Evolutionary conservation across 23 red algal species (phyloP).

Genomic region (Gracilaria vermiculophylla): DNA sequence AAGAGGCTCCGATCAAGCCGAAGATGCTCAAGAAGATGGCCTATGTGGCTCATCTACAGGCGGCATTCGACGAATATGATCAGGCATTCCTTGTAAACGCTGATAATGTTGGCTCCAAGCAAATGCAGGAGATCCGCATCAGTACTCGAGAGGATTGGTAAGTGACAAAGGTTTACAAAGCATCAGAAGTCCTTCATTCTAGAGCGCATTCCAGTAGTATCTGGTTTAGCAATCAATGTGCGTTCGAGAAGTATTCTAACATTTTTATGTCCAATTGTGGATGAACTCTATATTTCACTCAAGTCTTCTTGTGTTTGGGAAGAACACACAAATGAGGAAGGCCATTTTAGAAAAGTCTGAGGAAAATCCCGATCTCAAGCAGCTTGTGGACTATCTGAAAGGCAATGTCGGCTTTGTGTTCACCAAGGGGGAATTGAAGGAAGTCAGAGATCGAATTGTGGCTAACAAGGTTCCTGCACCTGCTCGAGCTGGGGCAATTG

Average conservation of each 20-base stretch:
- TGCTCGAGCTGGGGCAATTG: slow-evolving; percentile 89
- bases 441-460: slow-evolving; percentile 75
- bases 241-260: neutral
- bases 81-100: slow-evolving; percentile 87
- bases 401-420: slow-evolving; percentile 98
- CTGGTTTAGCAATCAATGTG: neutral
- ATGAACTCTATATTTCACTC: neutral
- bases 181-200: neutral
- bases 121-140: slow-evolving; percentile 88
- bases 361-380: slow-evolving; percentile 81
- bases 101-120: slow-evolving; percentile 99
- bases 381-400: slow-evolving; percentile 60
- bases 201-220: neutral
- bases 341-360: slow-evolving; percentile 72
- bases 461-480: slow-evolving; percentile 97
- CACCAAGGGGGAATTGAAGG: slow-evolving; percentile 86
- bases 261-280: neutral
- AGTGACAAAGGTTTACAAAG: neutral
- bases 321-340: slow-evolving; percentile 97
- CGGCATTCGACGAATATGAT: slow-evolving; percentile 89
- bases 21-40: slow-evolving; percentile 84
- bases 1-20: slow-evolving; percentile 43
- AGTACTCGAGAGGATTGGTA: slow-evolving; percentile 62
- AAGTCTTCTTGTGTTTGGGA: slow-evolving; percentile 84
- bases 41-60: slow-evolving; percentile 66